Evolutionary conservation across 2,329 filamentous ascomycete genomes (phyloP).

Genomic region (Onygena corvina): DNA sequence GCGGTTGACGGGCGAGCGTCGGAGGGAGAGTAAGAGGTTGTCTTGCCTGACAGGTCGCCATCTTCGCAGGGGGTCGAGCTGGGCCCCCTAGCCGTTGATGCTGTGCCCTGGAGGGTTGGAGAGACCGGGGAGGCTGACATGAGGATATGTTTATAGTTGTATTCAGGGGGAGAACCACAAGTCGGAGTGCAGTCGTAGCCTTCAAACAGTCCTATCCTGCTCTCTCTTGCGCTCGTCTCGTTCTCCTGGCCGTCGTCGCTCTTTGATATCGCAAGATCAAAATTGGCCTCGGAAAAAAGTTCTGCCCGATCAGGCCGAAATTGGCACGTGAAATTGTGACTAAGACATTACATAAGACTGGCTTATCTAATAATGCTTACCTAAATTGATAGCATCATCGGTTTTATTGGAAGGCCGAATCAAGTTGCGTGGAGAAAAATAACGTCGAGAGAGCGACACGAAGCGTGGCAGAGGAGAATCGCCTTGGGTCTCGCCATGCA

Average conservation of each 20-base stretch:
- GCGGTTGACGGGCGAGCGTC: background rate
- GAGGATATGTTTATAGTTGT: background rate
- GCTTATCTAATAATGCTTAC: background rate
- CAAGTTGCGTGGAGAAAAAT: too few relatives aligned
- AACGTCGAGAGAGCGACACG: background rate
- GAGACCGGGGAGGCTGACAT: constrained; percentile 5
- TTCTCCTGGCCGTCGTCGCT: too few relatives aligned
- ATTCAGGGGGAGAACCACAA: background rate
- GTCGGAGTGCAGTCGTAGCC: too few relatives aligned
- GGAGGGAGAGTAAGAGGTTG: constrained; percentile 8
- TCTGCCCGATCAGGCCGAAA: background rate
- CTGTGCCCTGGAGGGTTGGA: background rate
- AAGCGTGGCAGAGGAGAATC: background rate
- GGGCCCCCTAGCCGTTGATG: background rate
- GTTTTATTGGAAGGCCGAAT: background rate
- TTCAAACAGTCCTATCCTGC: too few relatives aligned
- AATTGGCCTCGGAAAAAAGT: too few relatives aligned
- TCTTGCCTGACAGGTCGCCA: background rate
- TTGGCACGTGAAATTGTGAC: background rate
- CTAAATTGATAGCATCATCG: background rate
- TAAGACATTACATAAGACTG: background rate
- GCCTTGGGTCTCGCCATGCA: background rate
- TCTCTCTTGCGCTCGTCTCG: too few relatives aligned
- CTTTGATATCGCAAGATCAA: too few relatives aligned
- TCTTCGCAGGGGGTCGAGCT: constrained; percentile 3